Base-by-base conservation (phyloP, 805 yeast species). In the Saturnispora ahearnii region DNA sequence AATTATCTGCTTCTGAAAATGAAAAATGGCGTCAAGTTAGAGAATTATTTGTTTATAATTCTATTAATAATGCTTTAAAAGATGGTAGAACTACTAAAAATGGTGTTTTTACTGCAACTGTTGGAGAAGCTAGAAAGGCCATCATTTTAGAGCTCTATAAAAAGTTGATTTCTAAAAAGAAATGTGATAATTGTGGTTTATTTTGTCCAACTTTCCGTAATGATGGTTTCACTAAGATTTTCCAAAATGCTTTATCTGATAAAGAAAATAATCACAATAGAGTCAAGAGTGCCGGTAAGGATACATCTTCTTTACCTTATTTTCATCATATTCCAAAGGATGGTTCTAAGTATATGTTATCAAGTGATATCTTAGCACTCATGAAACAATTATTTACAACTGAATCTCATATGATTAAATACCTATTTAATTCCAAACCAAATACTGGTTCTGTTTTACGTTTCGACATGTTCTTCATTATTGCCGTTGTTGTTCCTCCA, bases 121-220 rank as follows among this genome's bases (percentile, higher is more conserved):
- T 90, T 34, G 78, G 78, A 29, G 96, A 89, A 60, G 96, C 87
- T 68, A 81, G 99, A 69, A 89, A 91, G 64, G 64, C 63, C 10
- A 58, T 74, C 43, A 73, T 88, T 55, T 83, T 81, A 51, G 88
- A 83, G 33, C 84, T 90, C 60, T 87, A 89, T 72, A 79, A 78
- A 59, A 78, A 78, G 59, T 67, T 90, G 45, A 69, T 87, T 55
- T 67, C 84, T 44, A 80, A 96, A 67, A 82, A 89, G 50, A 86
- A 82, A 67, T 93, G 99, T 77, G 96, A 87, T 61, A 89, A 90
- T 68, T 93, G 99, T 77, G 87, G 89, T 41, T 87, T 90, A 96
- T 87, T 74, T 66, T 88, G 96, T 42, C 98, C 99, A 49, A 74
- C 84, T 33, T 91, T 84, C 73, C 81, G 99, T 70, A 91, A 90